Conservation (phyloP, 2,329 filamentous ascomycete species). For the Penicillium sp. region DNA sequence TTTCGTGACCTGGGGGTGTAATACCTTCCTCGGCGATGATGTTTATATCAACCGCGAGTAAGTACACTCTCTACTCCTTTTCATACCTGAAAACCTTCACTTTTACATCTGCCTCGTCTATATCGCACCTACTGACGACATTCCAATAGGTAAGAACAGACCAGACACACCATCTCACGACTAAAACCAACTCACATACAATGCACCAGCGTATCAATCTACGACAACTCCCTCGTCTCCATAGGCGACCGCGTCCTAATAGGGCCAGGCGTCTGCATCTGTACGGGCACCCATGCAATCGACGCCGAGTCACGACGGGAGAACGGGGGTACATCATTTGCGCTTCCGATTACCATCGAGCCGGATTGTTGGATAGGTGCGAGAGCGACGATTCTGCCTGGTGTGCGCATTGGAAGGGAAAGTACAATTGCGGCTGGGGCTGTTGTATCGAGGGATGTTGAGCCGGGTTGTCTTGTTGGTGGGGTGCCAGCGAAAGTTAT, state of each 20-base stretch:
- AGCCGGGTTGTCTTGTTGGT: slow-evolving; percentile 1
- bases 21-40: neutral
- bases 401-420: slow-evolving; percentile 2
- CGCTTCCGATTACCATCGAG: slow-evolving; percentile 2
- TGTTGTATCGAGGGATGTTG: slow-evolving; percentile 1
- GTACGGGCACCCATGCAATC: slow-evolving; percentile 1
- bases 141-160: neutral
- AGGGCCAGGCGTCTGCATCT: slow-evolving; percentile 6
- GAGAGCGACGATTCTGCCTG: slow-evolving; percentile 3
- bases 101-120: too few relatives aligned
- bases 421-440: slow-evolving; percentile 5
- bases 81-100: neutral
- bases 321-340: slow-evolving; percentile 1
- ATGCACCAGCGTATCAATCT: neutral
- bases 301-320: neutral
- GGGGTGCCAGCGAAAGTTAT: slow-evolving; percentile 3
- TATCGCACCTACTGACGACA: neutral
- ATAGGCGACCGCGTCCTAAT: slow-evolving; percentile 5
- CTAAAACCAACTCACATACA: neutral
- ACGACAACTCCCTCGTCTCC: neutral
- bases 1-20: slow-evolving; percentile 5
- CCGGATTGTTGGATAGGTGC: slow-evolving; percentile 6
- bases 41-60: slow-evolving; percentile 8
- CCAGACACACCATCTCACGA: neutral
- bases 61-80: neutral